phyloP scores from a whole-genome alignment of 176 grass and related monocot genomes.

The Pharus latifolius region DNA sequence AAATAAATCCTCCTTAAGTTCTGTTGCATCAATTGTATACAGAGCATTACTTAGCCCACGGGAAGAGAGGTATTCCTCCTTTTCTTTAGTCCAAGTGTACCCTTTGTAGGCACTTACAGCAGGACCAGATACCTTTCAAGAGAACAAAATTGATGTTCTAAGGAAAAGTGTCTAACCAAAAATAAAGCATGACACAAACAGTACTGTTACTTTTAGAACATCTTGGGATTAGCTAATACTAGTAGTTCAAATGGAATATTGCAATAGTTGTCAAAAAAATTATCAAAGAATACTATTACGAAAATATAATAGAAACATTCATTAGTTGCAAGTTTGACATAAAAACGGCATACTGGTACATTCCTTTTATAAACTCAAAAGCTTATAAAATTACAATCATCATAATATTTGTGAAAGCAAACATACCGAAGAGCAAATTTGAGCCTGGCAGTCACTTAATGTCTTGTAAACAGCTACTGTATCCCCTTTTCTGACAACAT shows the following conservation, averaged over 20 bases:
- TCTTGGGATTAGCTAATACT: neutral
- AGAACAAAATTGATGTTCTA: constrained; percentile 20
- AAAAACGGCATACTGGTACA: neutral
- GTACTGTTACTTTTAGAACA: neutral
- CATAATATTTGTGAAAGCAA: neutral
- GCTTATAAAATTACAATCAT: neutral
- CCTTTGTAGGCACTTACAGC: constrained; percentile 84
- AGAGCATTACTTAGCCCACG: constrained; percentile 46
- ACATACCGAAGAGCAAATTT: constrained; percentile 45
- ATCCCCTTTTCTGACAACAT: constrained; percentile 42
- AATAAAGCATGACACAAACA: neutral
- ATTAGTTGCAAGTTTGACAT: neutral
- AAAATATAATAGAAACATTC: neutral
- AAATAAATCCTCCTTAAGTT: constrained; percentile 55
- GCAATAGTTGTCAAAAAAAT: neutral
- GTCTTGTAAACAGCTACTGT: constrained; percentile 26
- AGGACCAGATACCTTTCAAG: constrained; percentile 59
- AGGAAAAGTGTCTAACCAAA: neutral
- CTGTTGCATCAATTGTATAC: constrained; percentile 50
- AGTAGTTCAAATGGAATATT: neutral
- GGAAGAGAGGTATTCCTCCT: constrained; percentile 54
- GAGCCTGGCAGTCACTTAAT: constrained; percentile 39
- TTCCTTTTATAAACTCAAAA: neutral
- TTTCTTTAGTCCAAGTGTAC: constrained; percentile 51
- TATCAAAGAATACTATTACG: neutral